Conservation (phyloP, 208 protist genomes). For the Acanthamoeba culbertsoni region DNA sequence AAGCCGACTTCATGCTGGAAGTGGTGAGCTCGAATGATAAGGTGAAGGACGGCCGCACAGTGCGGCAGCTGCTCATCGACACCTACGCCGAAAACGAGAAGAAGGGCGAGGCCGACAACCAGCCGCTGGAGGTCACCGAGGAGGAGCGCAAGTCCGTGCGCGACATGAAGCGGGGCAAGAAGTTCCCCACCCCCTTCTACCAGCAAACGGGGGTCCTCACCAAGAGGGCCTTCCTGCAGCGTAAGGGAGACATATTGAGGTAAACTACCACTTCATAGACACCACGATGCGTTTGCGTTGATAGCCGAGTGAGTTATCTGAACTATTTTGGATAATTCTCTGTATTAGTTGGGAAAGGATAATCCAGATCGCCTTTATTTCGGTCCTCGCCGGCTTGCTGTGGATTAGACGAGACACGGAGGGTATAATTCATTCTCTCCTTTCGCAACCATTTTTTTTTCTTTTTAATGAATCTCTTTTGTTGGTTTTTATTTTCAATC, state of each 20-base stretch:
- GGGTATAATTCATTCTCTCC: not conserved
- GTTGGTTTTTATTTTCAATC: not conserved
- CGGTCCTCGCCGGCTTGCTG: conserved; percentile 61
- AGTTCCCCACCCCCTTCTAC: not conserved
- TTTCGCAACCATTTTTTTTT: not conserved
- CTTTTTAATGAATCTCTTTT: not conserved
- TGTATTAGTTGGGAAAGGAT: conserved; percentile 62
- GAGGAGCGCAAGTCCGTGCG: not conserved
- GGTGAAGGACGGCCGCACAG: conserved; percentile 31
- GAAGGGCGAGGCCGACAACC: not conserved
- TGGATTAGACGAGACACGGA: conserved; percentile 43
- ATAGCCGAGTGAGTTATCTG: not conserved
- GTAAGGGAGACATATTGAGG: not conserved
- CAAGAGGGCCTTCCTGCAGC: conserved; percentile 43
- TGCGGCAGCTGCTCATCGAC: conserved; percentile 45
- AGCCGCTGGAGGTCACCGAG: not conserved
- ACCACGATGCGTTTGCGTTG: too few relatives aligned
- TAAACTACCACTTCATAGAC: not conserved
- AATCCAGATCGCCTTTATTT: conserved; percentile 49
- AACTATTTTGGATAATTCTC: too few relatives aligned
- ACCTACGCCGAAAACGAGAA: conserved; percentile 2
- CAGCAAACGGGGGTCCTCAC: conserved; percentile 59
- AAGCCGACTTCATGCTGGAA: conserved; percentile 11
- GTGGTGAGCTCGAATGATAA: conserved; percentile 23
- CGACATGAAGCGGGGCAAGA: conserved; percentile 44